Evolutionary conservation across 169 alveolate genomes (phyloP).

Genomic region (Eimeria necatrix): DNA sequence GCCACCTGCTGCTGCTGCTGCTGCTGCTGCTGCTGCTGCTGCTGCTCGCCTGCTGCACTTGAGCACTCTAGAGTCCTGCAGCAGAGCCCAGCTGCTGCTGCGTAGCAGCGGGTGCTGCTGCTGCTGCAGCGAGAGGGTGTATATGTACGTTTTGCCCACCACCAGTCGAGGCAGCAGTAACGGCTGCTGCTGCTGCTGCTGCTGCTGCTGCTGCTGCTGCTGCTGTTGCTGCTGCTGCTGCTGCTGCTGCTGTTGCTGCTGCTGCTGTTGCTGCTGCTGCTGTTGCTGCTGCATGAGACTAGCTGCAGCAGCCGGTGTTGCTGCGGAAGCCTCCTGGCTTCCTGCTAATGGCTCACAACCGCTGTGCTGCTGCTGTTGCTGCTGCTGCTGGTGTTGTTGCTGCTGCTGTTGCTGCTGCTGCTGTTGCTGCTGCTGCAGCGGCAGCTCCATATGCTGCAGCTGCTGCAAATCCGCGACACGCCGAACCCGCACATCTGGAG

Average conservation of each 20-base stretch:
- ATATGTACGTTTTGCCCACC: not conserved
- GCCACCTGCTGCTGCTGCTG: not conserved
- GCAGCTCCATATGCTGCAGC: too few species aligned
- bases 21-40: not conserved
- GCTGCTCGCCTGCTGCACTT: not conserved
- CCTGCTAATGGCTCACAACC: too few species aligned
- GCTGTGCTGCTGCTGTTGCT: too few species aligned
- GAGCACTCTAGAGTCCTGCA: not conserved
- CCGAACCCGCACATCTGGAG: not conserved
- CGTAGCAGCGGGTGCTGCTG: not conserved
- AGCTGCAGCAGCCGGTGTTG: too few species aligned
- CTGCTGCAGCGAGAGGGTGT: not conserved
- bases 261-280: too few species aligned
- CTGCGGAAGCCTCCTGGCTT: too few species aligned
- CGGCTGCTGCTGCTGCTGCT: not conserved
- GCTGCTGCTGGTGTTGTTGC: too few species aligned
- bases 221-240: not conserved
- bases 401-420: too few species aligned
- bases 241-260: not conserved
- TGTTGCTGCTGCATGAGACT: too few species aligned
- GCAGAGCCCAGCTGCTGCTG: not conserved
- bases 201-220: not conserved
- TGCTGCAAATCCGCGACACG: not conserved
- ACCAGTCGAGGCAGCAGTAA: not conserved
- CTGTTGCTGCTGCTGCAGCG: too few species aligned